Conservation (phyloP, 148 eudicot genomes). For the Rhododendron simsii region DNA sequence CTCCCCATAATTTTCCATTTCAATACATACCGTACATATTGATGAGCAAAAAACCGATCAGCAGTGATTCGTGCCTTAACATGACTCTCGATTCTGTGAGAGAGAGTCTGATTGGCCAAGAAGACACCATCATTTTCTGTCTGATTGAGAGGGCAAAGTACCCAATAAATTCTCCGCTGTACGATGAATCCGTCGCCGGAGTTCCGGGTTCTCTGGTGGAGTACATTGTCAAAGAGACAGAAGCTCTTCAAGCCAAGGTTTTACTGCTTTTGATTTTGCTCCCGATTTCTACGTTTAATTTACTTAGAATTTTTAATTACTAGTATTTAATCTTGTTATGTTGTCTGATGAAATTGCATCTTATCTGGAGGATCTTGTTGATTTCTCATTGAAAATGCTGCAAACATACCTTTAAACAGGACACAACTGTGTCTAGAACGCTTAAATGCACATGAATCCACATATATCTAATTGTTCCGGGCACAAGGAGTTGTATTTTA, state of each 20-base stretch:
- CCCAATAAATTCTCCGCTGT: conserved; percentile 44
- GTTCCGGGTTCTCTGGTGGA: conserved; percentile 33
- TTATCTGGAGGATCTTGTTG: background rate
- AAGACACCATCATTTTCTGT: conserved; percentile 69
- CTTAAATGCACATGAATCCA: no score
- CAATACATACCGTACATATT: no score
- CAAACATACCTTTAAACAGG: no score
- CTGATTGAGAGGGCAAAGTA: conserved; percentile 64
- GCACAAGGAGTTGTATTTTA: no score
- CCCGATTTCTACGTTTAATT: background rate
- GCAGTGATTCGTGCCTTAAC: background rate
- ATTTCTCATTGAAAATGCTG: background rate
- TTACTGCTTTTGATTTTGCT: background rate
- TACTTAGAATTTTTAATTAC: background rate
- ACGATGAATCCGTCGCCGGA: conserved; percentile 15
- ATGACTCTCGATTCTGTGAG: conserved; percentile 47
- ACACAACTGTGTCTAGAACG: no score
- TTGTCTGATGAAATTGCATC: background rate
- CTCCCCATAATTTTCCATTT: background rate
- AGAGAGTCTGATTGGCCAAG: conserved; percentile 52
- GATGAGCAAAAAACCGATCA: no score
- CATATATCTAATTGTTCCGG: no score
- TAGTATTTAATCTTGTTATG: background rate
- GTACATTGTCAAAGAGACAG: conserved; percentile 45
- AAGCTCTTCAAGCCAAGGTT: conserved; percentile 74